phyloP scores from a whole-genome alignment of 306 rosid genomes.

The cucumber (Cucumis sativus) region Cucumber_9930_V3 NC_026656.2:22095501-22096000 shows the following conservation, averaged over 20 bases:
- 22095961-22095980: background rate
- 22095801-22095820: conserved; percentile 5
- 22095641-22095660: conserved; percentile 90
- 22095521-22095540: conserved; percentile 89
- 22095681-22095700: conserved; percentile 87
- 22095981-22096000: background rate
- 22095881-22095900: background rate
- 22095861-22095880: background rate
- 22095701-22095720: conserved; percentile 80
- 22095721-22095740: conserved; percentile 83
- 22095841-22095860: background rate
- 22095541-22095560: conserved; percentile 82
- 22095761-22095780: conserved; percentile 83
- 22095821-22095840: background rate
- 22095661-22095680: conserved; percentile 89
- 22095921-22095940: background rate
- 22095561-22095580: conserved; percentile 95
- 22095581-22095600: conserved; percentile 96
- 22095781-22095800: conserved; percentile 47
- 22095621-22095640: conserved; percentile 87
- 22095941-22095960: background rate
- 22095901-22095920: background rate
- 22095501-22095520: conserved; percentile 91
- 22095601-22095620: conserved; percentile 83
- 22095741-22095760: conserved; percentile 94